Evolutionary conservation across 192 early-diverging fungal species (phyloP).

Genomic region (Coemansia sp.): DNA sequence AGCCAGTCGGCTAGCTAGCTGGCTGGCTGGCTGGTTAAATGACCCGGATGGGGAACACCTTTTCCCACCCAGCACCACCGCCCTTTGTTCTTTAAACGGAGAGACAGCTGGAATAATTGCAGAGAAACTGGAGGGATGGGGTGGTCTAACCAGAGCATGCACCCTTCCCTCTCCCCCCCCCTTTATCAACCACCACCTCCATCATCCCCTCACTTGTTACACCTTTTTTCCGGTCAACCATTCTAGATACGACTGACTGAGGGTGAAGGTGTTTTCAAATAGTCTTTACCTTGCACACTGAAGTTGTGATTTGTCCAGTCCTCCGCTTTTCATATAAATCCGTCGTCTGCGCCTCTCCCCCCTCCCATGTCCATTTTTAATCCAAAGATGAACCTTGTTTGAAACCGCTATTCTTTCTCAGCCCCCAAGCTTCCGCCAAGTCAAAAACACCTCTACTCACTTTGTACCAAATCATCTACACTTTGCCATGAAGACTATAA

Average conservation of each 20-base stretch:
- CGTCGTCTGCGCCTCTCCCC: not conserved
- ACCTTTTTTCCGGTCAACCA: not conserved
- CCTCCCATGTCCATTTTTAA: not conserved
- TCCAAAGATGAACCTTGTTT: not conserved
- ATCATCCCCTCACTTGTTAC: not conserved
- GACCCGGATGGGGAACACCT: too few relatives aligned
- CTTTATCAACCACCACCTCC: not conserved
- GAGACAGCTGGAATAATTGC: not conserved
- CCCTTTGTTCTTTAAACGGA: not conserved
- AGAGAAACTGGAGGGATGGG: not conserved
- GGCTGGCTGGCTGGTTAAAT: not conserved
- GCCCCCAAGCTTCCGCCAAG: not conserved
- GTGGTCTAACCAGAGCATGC: not conserved
- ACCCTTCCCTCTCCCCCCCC: not conserved
- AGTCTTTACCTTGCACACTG: not conserved
- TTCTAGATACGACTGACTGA: conserved; percentile 2
- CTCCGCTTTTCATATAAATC: conserved; percentile 1
- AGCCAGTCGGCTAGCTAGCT: not conserved
- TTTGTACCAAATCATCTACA: conserved; percentile 3
- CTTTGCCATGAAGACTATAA: conserved; percentile 7
- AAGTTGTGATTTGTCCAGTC: not conserved
- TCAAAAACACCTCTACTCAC: not conserved
- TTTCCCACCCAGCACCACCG: too few relatives aligned
- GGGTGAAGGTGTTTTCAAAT: not conserved
- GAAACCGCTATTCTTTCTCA: not conserved